phyloP scores from a whole-genome alignment of 305 asterid genomes.

The Solanum hybrid region DNA sequence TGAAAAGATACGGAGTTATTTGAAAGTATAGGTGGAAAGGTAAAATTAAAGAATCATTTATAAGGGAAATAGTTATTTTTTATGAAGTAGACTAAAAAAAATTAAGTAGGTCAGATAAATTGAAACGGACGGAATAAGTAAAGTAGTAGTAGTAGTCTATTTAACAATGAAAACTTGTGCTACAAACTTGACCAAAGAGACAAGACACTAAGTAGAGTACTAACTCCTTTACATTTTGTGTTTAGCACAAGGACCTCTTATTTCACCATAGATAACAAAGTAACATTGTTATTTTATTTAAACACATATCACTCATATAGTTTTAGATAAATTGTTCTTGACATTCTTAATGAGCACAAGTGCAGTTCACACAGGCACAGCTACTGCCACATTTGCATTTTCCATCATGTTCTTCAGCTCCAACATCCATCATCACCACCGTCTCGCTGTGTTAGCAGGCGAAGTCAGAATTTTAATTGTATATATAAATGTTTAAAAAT shows the following conservation, averaged over 20 bases:
- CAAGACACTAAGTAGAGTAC: neutral
- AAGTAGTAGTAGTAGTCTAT: neutral
- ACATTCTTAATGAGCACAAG: slow-evolving; percentile 36
- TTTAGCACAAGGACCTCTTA: neutral
- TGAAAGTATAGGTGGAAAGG: neutral
- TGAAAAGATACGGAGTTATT: too few species aligned
- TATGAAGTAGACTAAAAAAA: neutral
- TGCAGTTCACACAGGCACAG: slow-evolving; percentile 55
- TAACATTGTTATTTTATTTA: neutral
- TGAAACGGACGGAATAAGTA: neutral
- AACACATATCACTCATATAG: neutral
- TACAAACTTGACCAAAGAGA: neutral
- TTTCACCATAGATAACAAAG: neutral
- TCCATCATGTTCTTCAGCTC: slow-evolving; percentile 37
- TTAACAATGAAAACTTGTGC: neutral
- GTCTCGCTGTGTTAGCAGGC: slow-evolving; percentile 34
- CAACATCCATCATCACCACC: slow-evolving; percentile 25
- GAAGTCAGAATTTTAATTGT: too few species aligned
- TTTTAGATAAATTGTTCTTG: neutral
- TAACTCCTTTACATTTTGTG: neutral
- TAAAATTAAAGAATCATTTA: too few species aligned
- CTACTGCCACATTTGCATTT: slow-evolving; percentile 67
- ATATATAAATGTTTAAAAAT: too few species aligned
- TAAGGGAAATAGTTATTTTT: too few species aligned
- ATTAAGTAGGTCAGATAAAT: neutral